phyloP scores from a whole-genome alignment of 305 asterid species.

The Salvia sclarea region DNA sequence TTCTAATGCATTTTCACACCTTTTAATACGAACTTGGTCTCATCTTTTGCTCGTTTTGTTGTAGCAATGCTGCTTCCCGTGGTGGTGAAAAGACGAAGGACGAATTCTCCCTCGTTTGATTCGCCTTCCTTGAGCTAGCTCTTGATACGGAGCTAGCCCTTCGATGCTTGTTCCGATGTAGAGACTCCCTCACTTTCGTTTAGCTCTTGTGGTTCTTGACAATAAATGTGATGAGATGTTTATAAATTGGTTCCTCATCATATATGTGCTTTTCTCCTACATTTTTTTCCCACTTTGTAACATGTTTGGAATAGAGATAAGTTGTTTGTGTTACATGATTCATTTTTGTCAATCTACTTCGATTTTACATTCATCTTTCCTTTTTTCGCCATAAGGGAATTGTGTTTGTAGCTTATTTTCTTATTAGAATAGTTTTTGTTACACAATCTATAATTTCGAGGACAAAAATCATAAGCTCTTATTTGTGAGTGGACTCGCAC shows the following conservation, averaged over 20 bases:
- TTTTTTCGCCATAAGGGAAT: too few relatives aligned
- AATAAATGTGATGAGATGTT: constrained; percentile 24
- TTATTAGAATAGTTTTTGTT: too few relatives aligned
- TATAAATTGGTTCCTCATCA: constrained; percentile 20
- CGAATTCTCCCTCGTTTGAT: constrained; percentile 3
- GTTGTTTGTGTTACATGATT: constrained; percentile 14
- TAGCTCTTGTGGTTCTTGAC: constrained; percentile 29
- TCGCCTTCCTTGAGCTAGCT: constrained; percentile 8
- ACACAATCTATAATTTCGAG: too few relatives aligned
- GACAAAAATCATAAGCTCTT: too few relatives aligned
- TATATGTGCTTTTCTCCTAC: background rate
- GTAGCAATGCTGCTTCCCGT: constrained; percentile 55
- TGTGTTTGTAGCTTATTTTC: too few relatives aligned
- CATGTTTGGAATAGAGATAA: background rate
- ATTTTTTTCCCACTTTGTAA: constrained; percentile 22
- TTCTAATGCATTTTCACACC: background rate
- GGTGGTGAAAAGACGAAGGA: constrained; percentile 36
- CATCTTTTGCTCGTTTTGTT: background rate
- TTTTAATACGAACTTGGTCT: background rate
- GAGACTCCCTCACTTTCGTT: constrained; percentile 20
- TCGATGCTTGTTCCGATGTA: too few relatives aligned
- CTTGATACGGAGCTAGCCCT: constrained; percentile 27
- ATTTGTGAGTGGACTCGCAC: too few relatives aligned
- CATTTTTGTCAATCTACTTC: background rate
- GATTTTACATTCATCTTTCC: background rate